Conservation (phyloP, 768 basidiomycete genomes). For the Suillus hirtellus region DNA sequence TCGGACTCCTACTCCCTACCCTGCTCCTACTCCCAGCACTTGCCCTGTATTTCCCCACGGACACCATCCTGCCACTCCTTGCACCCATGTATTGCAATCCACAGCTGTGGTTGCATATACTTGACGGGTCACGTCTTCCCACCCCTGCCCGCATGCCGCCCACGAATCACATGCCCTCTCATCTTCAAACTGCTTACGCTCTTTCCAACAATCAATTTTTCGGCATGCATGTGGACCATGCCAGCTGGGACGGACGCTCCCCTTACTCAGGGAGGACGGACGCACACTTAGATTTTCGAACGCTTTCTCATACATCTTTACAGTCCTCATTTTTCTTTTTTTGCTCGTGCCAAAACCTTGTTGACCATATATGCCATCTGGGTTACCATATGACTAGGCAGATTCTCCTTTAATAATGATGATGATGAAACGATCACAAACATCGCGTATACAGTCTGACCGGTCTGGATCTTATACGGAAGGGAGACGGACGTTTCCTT, state of each 20-base stretch:
- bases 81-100: constrained; percentile 29
- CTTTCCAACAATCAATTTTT: constrained; percentile 16
- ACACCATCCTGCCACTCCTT: constrained; percentile 28
- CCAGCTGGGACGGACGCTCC: constrained; percentile 24
- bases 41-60: constrained; percentile 14
- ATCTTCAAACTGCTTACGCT: constrained; percentile 9
- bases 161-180: constrained; percentile 16
- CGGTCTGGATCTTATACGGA: neutral
- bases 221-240: constrained; percentile 24
- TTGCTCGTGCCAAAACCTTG: constrained; percentile 10
- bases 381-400: constrained; percentile 32
- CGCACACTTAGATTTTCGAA: constrained; percentile 22
- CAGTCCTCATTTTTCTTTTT: constrained; percentile 18
- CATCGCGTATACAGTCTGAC: neutral
- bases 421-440: constrained; percentile 14
- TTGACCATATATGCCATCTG: constrained; percentile 17
- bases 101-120: constrained; percentile 17
- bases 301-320: constrained; percentile 11
- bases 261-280: constrained; percentile 23
- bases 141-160: constrained; percentile 18
- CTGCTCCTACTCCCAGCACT: constrained; percentile 23
- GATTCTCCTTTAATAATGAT: constrained; percentile 29
- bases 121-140: constrained; percentile 23
- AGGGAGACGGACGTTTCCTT: neutral
- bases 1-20: constrained; percentile 20